Evolutionary conservation across 495 filamentous ascomycete species (phyloP).

Genomic region (Hypoxylon fragiforme): DNA sequence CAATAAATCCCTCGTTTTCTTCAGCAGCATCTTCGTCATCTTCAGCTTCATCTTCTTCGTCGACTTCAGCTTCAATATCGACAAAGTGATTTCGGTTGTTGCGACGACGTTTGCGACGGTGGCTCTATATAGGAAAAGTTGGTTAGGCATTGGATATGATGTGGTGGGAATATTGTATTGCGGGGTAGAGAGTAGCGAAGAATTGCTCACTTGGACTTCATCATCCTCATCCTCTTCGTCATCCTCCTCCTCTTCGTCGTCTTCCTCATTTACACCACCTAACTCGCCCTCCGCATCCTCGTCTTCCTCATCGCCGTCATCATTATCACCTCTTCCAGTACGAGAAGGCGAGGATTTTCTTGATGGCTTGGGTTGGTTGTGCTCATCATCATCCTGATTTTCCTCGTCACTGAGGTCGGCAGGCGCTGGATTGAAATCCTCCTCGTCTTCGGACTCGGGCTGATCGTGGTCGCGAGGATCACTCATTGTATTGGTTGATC

Average conservation of each 20-base stretch:
- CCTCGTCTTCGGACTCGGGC: conserved; percentile 72
- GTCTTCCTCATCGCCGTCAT: conserved; percentile 51
- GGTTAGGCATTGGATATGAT: conserved; percentile 10
- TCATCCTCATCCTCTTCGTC: conserved; percentile 64
- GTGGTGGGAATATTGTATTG: conserved; percentile 7
- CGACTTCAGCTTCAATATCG: conserved; percentile 95
- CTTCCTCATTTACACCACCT: too few relatives aligned
- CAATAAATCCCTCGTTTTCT: conserved; percentile 79
- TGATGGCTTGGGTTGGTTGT: conserved; percentile 34
- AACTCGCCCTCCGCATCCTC: too few relatives aligned
- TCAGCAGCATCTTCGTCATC: conserved; percentile 87
- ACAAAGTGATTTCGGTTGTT: conserved; percentile 78
- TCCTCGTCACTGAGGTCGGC: conserved; percentile 72
- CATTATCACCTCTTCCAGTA: conserved; percentile 44
- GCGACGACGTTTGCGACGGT: conserved; percentile 75
- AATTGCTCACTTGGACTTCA: conserved; percentile 55
- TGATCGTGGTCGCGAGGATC: conserved; percentile 39
- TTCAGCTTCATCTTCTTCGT: conserved; percentile 89
- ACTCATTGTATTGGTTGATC: conserved; percentile 48
- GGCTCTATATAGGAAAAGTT: conserved; percentile 55
- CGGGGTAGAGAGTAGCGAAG: neutral
- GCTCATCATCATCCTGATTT: conserved; percentile 50
- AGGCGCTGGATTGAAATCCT: conserved; percentile 77
- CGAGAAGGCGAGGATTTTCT: conserved; percentile 25
- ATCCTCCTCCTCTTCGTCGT: conserved; percentile 57